A percentile compares a stretch with the other conserved stretches of the same genome.
phyloP scores from a whole-genome alignment of 2,329 filamentous ascomycete genomes.

The Calonectria pteridis region DNA sequence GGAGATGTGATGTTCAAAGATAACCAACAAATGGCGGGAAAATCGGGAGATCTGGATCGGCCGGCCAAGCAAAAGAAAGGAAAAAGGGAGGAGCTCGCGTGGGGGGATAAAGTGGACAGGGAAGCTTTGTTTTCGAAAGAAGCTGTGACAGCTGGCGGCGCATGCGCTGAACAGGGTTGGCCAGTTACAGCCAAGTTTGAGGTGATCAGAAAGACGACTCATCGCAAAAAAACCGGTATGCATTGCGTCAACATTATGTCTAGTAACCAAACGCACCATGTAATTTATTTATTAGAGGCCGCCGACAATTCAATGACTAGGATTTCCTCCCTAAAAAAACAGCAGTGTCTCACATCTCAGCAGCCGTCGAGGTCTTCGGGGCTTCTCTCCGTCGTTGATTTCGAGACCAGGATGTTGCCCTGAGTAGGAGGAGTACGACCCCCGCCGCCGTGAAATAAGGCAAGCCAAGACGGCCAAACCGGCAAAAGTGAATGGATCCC shows the following conservation, averaged over 20 bases:
- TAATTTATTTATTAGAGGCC: neutral
- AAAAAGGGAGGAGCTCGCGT: conserved; percentile 9
- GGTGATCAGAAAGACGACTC: neutral
- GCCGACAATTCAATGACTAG: too few species aligned
- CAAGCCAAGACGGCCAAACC: neutral
- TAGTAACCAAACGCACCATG: neutral
- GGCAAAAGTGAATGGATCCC: neutral
- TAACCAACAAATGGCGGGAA: neutral
- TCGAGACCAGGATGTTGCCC: neutral
- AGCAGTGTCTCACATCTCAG: neutral
- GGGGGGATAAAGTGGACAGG: neutral
- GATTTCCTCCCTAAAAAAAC: neutral
- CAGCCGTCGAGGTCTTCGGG: neutral
- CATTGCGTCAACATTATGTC: neutral
- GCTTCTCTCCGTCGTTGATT: neutral
- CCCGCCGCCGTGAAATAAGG: neutral
- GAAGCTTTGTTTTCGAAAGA: conserved; percentile 4
- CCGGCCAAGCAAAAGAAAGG: neutral
- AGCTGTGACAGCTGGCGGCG: conserved; percentile 32
- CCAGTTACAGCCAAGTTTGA: conserved; percentile 5
- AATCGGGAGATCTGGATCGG: neutral
- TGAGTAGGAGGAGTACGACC: neutral
- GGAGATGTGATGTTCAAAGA: neutral
- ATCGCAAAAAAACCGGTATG: neutral
- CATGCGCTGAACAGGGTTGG: conserved; percentile 3